Percentiles rank a stretch among this genome's conserved stretches.
These are phyloP conservation scores for Blumeria hordei DNA, from an alignment of 2,329 filamentous ascomycete species.

Conservation along the genomic window DNA sequence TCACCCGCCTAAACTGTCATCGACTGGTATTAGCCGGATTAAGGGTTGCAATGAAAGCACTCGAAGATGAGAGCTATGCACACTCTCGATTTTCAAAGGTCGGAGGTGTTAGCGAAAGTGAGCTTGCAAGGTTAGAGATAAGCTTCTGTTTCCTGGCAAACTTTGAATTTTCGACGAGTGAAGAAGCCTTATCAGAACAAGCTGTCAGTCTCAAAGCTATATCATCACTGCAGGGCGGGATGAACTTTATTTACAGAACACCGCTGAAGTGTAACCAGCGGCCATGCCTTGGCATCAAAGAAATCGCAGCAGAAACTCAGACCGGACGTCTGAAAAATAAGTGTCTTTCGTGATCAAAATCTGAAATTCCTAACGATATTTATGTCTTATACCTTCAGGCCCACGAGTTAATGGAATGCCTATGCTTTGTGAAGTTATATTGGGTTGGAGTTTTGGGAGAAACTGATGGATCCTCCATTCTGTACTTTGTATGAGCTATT, in stretches of 20 bases:
- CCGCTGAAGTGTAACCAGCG: no score
- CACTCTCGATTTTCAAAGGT: constrained; percentile 68
- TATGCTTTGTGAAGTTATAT: no score
- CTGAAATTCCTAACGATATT: no score
- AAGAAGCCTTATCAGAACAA: constrained; percentile 27
- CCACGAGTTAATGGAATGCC: no score
- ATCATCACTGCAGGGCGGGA: constrained; percentile 13
- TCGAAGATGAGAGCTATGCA: constrained; percentile 80
- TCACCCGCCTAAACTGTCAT: constrained; percentile 69
- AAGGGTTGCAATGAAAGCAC: constrained; percentile 72
- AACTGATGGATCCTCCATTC: no score
- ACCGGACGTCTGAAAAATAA: no score
- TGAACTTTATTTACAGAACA: constrained; percentile 12
- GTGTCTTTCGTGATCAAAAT: no score
- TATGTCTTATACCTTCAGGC: no score
- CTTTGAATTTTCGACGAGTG: constrained; percentile 49
- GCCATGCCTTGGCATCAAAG: no score
- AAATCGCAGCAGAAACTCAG: no score
- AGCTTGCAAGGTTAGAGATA: constrained; percentile 69
- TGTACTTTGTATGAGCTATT: no score
- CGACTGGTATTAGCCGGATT: constrained; percentile 64
- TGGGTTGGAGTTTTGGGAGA: no score
- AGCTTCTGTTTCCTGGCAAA: constrained; percentile 72
- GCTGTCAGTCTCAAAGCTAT: constrained; percentile 19
- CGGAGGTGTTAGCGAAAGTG: constrained; percentile 60